phyloP scores from a whole-genome alignment of 2,329 filamentous ascomycete species.

The Arachnopeziza araneosa region DNA sequence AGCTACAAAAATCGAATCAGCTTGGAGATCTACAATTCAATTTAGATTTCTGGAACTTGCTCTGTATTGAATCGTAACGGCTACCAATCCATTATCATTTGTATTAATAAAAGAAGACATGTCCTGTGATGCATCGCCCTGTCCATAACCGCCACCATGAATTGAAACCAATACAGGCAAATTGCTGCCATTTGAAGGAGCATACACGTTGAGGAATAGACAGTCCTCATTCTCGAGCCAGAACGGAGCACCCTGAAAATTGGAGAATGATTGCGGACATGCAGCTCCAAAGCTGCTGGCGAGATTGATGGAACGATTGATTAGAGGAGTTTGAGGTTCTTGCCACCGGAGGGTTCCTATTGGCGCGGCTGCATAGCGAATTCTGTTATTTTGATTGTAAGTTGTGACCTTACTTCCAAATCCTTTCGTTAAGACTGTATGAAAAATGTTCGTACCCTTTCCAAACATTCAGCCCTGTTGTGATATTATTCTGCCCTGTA shows the following conservation, averaged over 20 bases:
- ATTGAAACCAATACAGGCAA: constrained; percentile 27
- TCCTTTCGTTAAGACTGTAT: neutral
- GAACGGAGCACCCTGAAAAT: constrained; percentile 1
- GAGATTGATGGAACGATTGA: constrained; percentile 29
- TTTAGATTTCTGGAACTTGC: neutral
- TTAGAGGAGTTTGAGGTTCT: constrained; percentile 30
- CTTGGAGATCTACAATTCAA: neutral
- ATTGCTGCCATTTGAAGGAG: constrained; percentile 35
- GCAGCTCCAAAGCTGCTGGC: constrained; percentile 9
- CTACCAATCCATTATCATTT: constrained; percentile 29
- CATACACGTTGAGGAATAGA: constrained; percentile 46
- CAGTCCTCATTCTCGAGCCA: constrained; percentile 43
- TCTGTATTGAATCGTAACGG: constrained; percentile 37
- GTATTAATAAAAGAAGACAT: constrained; percentile 14
- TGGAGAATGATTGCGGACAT: constrained; percentile 11
- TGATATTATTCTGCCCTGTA: neutral
- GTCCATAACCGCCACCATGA: constrained; percentile 28
- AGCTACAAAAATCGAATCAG: constrained; percentile 13
- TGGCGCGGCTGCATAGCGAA: constrained; percentile 40
- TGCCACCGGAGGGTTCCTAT: constrained; percentile 39
- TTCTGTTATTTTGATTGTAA: constrained; percentile 24
- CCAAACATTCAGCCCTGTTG: neutral
- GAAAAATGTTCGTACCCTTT: constrained; percentile 2
- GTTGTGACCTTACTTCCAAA: neutral
- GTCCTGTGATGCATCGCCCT: constrained; percentile 2